Conservation (phyloP, 345 rosid species). For the Ailanthus altissimus region DNA sequence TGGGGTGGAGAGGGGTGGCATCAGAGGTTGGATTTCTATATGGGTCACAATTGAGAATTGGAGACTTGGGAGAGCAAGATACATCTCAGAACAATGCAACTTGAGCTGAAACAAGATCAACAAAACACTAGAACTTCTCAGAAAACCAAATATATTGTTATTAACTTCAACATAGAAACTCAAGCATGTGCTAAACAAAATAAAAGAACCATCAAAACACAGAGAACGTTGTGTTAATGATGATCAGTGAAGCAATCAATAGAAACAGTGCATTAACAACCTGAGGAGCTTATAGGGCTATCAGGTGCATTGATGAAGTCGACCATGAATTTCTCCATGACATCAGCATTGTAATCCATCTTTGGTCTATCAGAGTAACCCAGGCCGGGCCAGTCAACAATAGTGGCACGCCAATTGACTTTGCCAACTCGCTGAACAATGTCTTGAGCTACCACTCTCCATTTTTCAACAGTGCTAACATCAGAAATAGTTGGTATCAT, state of each 20-base stretch:
- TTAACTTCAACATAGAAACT: neutral
- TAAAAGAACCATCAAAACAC: neutral
- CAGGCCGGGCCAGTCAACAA: conserved; percentile 97
- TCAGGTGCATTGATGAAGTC: conserved; percentile 75
- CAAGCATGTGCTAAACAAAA: neutral
- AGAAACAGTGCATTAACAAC: conserved; percentile 27
- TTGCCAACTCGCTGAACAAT: conserved; percentile 56
- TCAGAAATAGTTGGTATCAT: conserved; percentile 94
- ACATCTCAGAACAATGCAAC: neutral
- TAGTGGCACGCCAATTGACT: conserved; percentile 70
- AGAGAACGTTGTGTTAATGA: neutral
- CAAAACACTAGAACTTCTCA: neutral
- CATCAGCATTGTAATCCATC: conserved; percentile 79
- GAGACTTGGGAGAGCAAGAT: neutral
- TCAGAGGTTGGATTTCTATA: neutral
- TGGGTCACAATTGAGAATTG: neutral
- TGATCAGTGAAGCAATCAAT: neutral
- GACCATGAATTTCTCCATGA: conserved; percentile 83
- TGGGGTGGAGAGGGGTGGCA: no score
- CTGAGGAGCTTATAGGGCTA: conserved; percentile 62
- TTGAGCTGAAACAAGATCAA: neutral
- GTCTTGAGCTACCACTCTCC: conserved; percentile 85
- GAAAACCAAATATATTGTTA: neutral
- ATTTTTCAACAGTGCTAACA: conserved; percentile 93
- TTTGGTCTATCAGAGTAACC: conserved; percentile 80